Evolutionary conservation across 257 asterid species (phyloP).

Genomic region (Solanum dulcamara): DNA sequence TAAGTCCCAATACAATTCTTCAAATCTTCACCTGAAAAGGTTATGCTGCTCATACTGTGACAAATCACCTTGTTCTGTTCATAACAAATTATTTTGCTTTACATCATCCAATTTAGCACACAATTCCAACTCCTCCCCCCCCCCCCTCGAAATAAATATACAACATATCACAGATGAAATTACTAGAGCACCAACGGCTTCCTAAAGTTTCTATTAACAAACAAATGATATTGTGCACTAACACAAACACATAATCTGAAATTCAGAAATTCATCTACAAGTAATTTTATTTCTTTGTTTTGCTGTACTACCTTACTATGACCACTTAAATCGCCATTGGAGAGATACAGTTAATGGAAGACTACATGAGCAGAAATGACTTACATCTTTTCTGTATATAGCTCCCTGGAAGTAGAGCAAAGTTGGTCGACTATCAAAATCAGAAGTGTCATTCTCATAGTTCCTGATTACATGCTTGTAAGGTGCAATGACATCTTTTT

Average conservation of each 20-base stretch:
- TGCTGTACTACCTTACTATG: neutral
- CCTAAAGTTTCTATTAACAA: neutral
- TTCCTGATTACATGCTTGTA: constrained; percentile 58
- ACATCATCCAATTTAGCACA: neutral
- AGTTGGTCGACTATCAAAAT: constrained; percentile 56
- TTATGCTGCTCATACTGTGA: neutral
- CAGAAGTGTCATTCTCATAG: constrained; percentile 46
- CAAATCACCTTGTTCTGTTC: neutral
- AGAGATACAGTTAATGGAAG: neutral
- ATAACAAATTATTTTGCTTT: neutral
- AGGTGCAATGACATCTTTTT: constrained; percentile 89
- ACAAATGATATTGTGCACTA: neutral
- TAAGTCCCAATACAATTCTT: neutral
- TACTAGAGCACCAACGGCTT: neutral
- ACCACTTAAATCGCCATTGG: neutral
- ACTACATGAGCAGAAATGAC: constrained; percentile 10
- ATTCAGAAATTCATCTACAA: neutral
- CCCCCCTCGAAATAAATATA: neutral
- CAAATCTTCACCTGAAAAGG: neutral
- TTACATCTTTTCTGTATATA: constrained; percentile 86
- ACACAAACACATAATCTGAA: neutral
- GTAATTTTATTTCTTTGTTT: neutral
- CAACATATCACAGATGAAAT: neutral
- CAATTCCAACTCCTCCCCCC: neutral
- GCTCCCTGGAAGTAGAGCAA: constrained; percentile 95